Conservation (phyloP, 352 stramenopile species). For the Phytophthora citricola region DNA sequence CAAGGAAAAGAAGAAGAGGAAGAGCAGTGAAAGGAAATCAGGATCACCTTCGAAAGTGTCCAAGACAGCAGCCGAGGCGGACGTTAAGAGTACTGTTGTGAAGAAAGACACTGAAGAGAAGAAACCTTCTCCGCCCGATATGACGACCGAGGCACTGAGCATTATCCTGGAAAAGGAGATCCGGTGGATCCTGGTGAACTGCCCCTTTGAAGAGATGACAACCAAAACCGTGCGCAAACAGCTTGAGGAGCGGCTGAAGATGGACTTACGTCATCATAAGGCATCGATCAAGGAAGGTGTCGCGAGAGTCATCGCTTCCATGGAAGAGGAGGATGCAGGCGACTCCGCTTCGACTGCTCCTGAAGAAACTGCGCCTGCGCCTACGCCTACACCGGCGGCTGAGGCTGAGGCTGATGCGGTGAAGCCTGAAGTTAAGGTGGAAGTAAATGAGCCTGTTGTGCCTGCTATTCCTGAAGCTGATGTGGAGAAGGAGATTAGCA, state of each 20-base stretch:
- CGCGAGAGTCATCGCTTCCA: constrained; percentile 73
- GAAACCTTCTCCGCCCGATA: constrained; percentile 31
- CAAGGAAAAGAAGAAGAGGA: constrained; percentile 51
- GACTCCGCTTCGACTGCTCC: constrained; percentile 26
- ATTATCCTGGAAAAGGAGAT: constrained; percentile 80
- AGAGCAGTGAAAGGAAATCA: constrained; percentile 24
- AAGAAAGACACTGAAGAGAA: constrained; percentile 22
- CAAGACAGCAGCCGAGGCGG: constrained; percentile 44
- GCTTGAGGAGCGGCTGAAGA: constrained; percentile 70
- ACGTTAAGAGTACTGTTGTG: constrained; percentile 45
- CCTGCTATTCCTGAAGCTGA: constrained; percentile 12
- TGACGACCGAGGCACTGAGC: constrained; percentile 54
- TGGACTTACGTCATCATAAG: constrained; percentile 81
- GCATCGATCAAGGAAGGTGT: constrained; percentile 80
- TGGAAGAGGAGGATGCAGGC: constrained; percentile 59
- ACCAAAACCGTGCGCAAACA: constrained; percentile 83
- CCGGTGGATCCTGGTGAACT: constrained; percentile 79
- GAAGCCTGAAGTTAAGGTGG: constrained; percentile 24
- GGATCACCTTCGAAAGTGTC: constrained; percentile 45
- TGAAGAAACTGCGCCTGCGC: constrained; percentile 15
- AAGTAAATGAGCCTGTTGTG: constrained; percentile 13
- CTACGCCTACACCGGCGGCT: too few relatives aligned
- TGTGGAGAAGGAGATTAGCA: constrained; percentile 29
- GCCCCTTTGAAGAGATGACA: constrained; percentile 84
- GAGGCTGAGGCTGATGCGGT: constrained; percentile 12